Evolutionary conservation across 805 yeast species (phyloP), one percentile per base, ranked within the genome.

Genomic region (Candida morakotiae): DNA sequence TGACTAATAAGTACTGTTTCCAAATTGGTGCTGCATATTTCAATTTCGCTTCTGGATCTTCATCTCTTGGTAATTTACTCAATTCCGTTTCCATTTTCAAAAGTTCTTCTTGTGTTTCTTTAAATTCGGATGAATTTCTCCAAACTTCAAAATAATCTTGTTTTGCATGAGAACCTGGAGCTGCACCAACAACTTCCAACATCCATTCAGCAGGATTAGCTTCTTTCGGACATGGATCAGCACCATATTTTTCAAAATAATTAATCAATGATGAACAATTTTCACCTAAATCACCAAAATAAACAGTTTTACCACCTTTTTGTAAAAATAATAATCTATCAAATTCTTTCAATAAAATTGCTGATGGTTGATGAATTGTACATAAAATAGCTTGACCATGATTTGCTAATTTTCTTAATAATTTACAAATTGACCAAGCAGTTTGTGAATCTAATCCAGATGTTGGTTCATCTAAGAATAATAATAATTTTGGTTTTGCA

Each of bases 341-440:
- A 54, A 87, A 85, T 51, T 81, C 86, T 53, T 83, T 75, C 62
- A 85, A 69, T 53, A 85, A 65, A 41, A 82, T 69, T 37, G 94
- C 89, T 7, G 93, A 84, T 52, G 95, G 94, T 60, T 84, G 94
- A 61, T 84, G 93, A 48, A 84, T 84, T 19, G 94, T 84, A 36
- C 69, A 63, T 44, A 64, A 57, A 43, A 64, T 62, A 26, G 69
- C 67, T 43, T 63, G 70, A 19, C 69, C 69, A 39, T 60, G 61
- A 44, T 62, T 63, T 30, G 67, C 66, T 37, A 64, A 58, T 44
- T 63, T 63, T 46, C 68, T 56, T 52, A 64, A 53, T 51, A 63
- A 59, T 38, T 62, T 52, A 52, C 68, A 62, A 36, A 64, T 58
- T 11, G 68, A 60, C 69, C 69, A 64, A 25, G 70, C 69, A 61